Base-by-base conservation (phyloP, 176 grass and related monocot genomes). In the Rhynchospora breviuscula region DNA sequence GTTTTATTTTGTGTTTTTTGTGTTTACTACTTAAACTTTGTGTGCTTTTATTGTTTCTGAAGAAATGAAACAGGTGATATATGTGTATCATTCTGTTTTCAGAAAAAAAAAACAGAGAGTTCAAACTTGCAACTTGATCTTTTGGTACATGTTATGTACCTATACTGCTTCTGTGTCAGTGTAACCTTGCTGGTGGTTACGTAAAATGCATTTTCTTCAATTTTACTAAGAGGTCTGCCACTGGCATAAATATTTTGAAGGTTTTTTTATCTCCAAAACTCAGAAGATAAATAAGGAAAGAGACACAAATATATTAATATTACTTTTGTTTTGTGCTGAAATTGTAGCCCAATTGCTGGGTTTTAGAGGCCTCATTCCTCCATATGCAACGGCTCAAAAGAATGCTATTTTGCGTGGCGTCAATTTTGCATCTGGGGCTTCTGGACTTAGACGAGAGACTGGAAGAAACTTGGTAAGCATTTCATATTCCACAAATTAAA, bases 371-470 rank as follows among this genome's bases (percentile, higher is more conserved):
- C 77, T 89, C 75, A 82, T 98, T 86, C 95, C 90, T n/a, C 61
- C 92, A n/a, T 87, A 98, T 82, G 87, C 95, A 40, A 25, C 66
- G 13, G 90, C 95, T 8, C 49, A 67, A 26, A 66, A 22, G 29
- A 62, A 82, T 1, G 74, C 7, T 33, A 63, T 89, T 7, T 45
- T 90, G 6, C 87, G 85, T 8, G 95, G 95, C 0, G 71, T 90
- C 69, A 98, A 98, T 88, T 98, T 87, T 81, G 95, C 95, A 0
- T 98, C 95, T 0, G 95, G 95, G 0, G 95, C 92, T 1, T 88
- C 92, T 1, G 95, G 95, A 63, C 25, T 98, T 61, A 85, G 93
- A 70, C 14, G 23, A 1, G 95, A 98, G 81, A 98, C 95, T 0
- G 95, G 95, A 6, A 86, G 92, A 82, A 98, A 98, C 85, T 87